A percentile compares a stretch with the other conserved stretches of the same genome.
These are phyloP conservation scores for Fistulifera solaris DNA, from an alignment of 108 stramenopile genomes.

Conservation along the genomic window DNA sequence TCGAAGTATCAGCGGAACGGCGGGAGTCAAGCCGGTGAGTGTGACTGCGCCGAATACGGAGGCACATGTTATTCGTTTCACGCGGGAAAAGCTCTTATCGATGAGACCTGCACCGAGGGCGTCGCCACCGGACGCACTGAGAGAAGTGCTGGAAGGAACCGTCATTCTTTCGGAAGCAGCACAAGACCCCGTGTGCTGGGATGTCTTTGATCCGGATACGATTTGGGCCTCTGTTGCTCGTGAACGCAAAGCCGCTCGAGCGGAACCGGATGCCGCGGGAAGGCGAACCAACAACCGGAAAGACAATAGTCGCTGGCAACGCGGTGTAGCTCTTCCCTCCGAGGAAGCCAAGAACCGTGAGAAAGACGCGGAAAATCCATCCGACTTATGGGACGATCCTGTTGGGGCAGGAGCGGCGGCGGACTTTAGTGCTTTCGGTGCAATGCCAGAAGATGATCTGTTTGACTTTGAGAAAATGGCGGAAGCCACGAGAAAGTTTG, in stretches of 20 bases:
- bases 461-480: slow-evolving; percentile 81
- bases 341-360: slow-evolving; percentile 18
- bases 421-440: slow-evolving; percentile 82
- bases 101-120: slow-evolving; percentile 39
- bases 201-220: slow-evolving; percentile 58
- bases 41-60: slow-evolving; percentile 7
- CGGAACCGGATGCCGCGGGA: slow-evolving; percentile 27
- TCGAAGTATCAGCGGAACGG: background rate
- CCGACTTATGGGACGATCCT: slow-evolving; percentile 87
- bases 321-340: slow-evolving; percentile 5
- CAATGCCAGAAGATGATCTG: slow-evolving; percentile 39
- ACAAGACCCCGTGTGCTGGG: slow-evolving; percentile 85
- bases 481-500: slow-evolving; percentile 54
- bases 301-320: slow-evolving; percentile 5
- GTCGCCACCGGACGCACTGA: slow-evolving; percentile 22
- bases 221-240: slow-evolving; percentile 56
- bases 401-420: slow-evolving; percentile 47
- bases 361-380: slow-evolving; percentile 48
- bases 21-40: background rate
- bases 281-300: slow-evolving; percentile 18
- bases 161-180: slow-evolving; percentile 37
- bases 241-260: slow-evolving; percentile 4
- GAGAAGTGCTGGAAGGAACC: slow-evolving; percentile 42
- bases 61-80: slow-evolving; percentile 55
- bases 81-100: slow-evolving; percentile 65